These are phyloP conservation scores for Voacanga thouarsii DNA, from an alignment of 257 asterid genomes.

Conservation along the genomic window DNA sequence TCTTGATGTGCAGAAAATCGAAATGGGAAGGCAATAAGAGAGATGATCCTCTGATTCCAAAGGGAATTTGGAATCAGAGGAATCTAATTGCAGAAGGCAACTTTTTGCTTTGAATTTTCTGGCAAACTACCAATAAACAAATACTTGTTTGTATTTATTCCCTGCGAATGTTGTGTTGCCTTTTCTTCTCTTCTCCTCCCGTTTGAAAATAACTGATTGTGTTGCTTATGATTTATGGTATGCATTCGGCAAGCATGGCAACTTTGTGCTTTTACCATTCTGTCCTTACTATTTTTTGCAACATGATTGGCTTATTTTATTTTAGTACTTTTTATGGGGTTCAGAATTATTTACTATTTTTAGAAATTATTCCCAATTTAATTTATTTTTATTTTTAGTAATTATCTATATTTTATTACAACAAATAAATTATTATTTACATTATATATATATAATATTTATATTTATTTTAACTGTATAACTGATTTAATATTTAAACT, in stretches of 20 bases:
- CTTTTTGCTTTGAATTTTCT: constrained; percentile 19
- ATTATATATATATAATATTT: no score
- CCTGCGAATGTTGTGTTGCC: not conserved
- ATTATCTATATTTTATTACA: no score
- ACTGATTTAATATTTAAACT: no score
- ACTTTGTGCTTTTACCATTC: constrained; percentile 22
- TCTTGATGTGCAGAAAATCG: not conserved
- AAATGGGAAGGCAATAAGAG: constrained; percentile 35
- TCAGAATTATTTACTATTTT: no score
- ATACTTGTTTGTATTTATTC: not conserved
- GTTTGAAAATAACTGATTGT: constrained; percentile 31
- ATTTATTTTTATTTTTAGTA: no score
- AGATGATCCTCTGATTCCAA: constrained; percentile 69
- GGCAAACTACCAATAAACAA: constrained; percentile 12
- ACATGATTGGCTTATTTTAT: no score
- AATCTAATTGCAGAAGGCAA: constrained; percentile 42
- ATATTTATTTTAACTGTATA: no score
- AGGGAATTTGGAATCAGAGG: constrained; percentile 61
- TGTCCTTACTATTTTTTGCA: constrained; percentile 19
- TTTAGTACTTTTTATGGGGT: no score
- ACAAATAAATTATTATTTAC: no score
- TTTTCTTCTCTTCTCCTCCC: constrained; percentile 28
- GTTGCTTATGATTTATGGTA: constrained; percentile 22
- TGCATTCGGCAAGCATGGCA: constrained; percentile 14
- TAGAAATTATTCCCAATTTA: not conserved